Evolutionary conservation across 2,329 filamentous ascomycete species (phyloP).

Genomic region (Penicillium sclerotigenum): DNA sequence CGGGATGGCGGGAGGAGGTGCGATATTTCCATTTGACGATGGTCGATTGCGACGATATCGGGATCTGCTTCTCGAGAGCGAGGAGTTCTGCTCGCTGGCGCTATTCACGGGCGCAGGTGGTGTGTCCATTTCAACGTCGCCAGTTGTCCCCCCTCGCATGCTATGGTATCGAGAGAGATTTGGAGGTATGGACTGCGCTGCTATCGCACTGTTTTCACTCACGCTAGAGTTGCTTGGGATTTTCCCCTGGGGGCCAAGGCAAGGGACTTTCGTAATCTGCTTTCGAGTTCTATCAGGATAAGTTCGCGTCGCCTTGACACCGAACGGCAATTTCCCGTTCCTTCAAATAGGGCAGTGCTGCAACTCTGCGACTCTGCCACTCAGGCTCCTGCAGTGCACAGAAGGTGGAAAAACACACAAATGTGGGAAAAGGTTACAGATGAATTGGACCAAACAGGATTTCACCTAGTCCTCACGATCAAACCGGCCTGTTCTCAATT

Average conservation of each 20-base stretch:
- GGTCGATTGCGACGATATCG: constrained; percentile 34
- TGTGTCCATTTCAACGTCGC: neutral
- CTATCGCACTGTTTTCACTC: neutral
- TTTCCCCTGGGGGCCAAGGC: neutral
- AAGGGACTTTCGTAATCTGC: constrained; percentile 1
- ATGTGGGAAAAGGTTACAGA: neutral
- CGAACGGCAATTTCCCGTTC: neutral
- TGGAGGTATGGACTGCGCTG: neutral
- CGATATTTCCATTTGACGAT: neutral
- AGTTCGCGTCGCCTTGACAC: constrained; percentile 1
- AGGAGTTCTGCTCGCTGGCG: constrained; percentile 17
- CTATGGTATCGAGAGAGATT: neutral
- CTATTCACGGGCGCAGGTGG: neutral
- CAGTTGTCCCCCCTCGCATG: neutral
- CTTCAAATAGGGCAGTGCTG: neutral
- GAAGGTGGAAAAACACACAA: neutral
- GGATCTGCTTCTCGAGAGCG: constrained; percentile 35
- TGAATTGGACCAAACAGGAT: neutral
- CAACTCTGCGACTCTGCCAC: neutral
- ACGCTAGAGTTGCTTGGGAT: neutral
- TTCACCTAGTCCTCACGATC: neutral
- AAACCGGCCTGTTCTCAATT: constrained; percentile 9
- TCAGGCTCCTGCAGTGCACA: neutral
- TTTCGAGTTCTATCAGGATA: neutral
- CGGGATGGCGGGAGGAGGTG: constrained; percentile 13